Base-by-base conservation (phyloP, 73 alveolate species). In the Durusdinium trenchii region DNA sequence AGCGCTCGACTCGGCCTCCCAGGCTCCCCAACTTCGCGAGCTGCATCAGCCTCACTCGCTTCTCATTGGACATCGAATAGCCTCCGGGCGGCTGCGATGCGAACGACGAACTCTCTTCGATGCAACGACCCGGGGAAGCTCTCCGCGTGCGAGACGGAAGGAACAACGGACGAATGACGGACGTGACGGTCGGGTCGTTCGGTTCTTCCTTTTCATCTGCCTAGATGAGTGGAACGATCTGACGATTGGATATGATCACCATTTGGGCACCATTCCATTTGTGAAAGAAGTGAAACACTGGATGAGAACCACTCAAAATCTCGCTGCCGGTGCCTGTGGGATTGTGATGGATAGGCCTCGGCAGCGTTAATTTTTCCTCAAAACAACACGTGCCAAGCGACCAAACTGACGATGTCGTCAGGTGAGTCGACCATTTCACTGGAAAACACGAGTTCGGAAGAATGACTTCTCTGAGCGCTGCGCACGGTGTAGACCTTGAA, bases 31-130 rank as follows among this genome's bases (percentile, higher is more conserved):
- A 45, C 95, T 87, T 87, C 18, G 96, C 96, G 36, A 87, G 69
- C 79, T 60, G 85, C 96, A 87, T 87, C 96, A 87, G 85, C 96
- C 64, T 87, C 36, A 62, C 85, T 36, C 96, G 75, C 96, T 87
- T 87, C 96, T 87, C 96, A 51, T 87, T 87, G 85, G 96, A 87
- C 61, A 67, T 87, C 52, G 84, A 62, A 69, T 87, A 87, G 26
- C 96, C 96, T 86, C 64, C 57, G 36, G 82, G 42, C 94, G 36
- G n/a, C n/a, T n/a, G n/a, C n/a, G n/a, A n/a, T n/a, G n/a, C n/a
- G 69, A 57, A 16, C 23, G 69, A n/a, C n/a, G n/a, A 32, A 60
- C 18, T 60, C 73, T 32, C 18, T 23, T 60, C 73, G 73, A 60
- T 23, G 73, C 73, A 60, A 60, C n/a, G 73, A 60, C 18, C n/a